These are phyloP conservation scores for Quillaja saponaria DNA, from an alignment of 306 rosid species.

Conservation along the genomic window DNA sequence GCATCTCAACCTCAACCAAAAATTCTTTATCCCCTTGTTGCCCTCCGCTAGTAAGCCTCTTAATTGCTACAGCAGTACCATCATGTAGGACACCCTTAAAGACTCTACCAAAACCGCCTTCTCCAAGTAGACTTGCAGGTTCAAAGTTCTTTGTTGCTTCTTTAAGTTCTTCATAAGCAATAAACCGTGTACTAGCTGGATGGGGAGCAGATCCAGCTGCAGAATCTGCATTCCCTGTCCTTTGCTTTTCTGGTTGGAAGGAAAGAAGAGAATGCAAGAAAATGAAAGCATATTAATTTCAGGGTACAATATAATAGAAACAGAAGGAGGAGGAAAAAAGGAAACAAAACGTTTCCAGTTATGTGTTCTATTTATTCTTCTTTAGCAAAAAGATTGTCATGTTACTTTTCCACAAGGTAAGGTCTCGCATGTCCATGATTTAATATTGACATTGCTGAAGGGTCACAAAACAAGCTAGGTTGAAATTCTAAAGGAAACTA, in stretches of 20 bases:
- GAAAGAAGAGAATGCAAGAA: neutral
- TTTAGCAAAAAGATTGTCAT: neutral
- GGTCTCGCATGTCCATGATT: conserved; percentile 10
- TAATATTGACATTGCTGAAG: conserved; percentile 6
- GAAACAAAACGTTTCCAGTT: neutral
- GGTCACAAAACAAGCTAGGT: conserved; percentile 2
- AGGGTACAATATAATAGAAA: neutral
- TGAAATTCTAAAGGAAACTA: conserved; percentile 10
- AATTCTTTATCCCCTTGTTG: conserved; percentile 95
- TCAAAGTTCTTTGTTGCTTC: conserved; percentile 96
- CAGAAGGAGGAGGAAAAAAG: neutral
- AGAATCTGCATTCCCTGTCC: conserved; percentile 45
- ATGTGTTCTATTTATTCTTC: conserved; percentile 2
- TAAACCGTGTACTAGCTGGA: conserved; percentile 88
- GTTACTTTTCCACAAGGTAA: conserved; percentile 15
- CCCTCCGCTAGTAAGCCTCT: conserved; percentile 90
- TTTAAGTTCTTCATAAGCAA: conserved; percentile 90
- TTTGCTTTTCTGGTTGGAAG: conserved; percentile 63
- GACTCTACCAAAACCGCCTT: conserved; percentile 94
- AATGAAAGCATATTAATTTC: neutral
- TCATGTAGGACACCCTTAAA: conserved; percentile 87
- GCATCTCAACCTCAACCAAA: conserved; percentile 96
- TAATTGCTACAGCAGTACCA: conserved; percentile 95
- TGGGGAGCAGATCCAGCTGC: conserved; percentile 69
- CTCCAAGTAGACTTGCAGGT: conserved; percentile 78